phyloP scores from a whole-genome alignment of 768 basidiomycete species.

The Tricholomella constricta region DNA sequence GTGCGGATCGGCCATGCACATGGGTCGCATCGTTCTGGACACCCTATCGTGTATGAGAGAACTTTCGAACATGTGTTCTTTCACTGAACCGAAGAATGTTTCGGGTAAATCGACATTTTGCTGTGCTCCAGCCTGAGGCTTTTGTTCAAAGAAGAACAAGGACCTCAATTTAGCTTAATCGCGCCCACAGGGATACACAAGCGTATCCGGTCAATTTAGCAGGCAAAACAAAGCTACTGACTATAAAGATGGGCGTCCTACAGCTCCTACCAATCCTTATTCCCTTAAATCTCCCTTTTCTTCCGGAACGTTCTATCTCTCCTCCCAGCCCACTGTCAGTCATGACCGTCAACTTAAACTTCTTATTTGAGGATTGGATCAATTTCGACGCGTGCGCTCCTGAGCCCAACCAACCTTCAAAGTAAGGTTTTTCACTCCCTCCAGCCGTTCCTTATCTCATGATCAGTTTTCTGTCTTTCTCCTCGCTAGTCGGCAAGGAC shows the following conservation, averaged over 20 bases:
- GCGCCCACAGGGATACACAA: slow-evolving; percentile 7
- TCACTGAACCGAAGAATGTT: too few relatives aligned
- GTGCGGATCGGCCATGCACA: not conserved
- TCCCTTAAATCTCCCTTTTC: not conserved
- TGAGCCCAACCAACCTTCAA: not conserved
- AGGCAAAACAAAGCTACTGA: not conserved
- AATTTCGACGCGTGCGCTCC: slow-evolving; percentile 7
- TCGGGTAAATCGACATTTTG: not conserved
- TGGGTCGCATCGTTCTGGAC: too few relatives aligned
- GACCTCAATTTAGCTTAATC: not conserved
- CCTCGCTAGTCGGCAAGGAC: too few relatives aligned
- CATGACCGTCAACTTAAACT: too few relatives aligned
- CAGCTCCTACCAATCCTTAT: not conserved
- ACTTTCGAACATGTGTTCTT: too few relatives aligned
- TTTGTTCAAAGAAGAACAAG: slow-evolving; percentile 7
- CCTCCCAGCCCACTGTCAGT: too few relatives aligned
- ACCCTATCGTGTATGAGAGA: too few relatives aligned
- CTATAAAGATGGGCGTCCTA: not conserved
- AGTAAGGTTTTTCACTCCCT: not conserved
- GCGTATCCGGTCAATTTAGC: too few relatives aligned
- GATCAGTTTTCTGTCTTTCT: too few relatives aligned
- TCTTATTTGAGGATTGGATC: slow-evolving; percentile 12
- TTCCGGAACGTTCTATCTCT: not conserved
- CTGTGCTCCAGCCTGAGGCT: not conserved
- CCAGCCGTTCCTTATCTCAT: not conserved